These are phyloP conservation scores for Fermentozyma sake DNA, from an alignment of 1,139 yeast species.

Conservation along the genomic window DNA sequence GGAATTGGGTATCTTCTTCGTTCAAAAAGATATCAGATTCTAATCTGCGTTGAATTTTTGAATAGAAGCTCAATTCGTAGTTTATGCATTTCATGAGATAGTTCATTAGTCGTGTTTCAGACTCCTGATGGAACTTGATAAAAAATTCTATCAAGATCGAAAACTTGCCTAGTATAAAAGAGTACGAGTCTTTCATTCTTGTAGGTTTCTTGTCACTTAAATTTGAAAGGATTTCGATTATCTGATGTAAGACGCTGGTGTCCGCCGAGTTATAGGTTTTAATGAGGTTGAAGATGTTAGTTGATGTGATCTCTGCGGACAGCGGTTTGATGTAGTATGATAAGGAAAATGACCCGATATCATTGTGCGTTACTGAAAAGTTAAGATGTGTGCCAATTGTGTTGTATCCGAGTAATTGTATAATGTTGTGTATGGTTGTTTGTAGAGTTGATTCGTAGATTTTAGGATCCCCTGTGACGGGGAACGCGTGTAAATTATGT, in stretches of 20 bases:
- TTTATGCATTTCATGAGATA: conserved; percentile 18
- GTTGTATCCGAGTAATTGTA: conserved; percentile 15
- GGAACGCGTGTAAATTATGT: conserved; percentile 16
- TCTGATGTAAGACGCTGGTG: conserved; percentile 7
- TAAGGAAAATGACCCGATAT: too few species aligned
- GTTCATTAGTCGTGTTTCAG: conserved; percentile 16
- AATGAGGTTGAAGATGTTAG: too few species aligned
- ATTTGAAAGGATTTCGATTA: conserved; percentile 12
- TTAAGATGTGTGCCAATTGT: too few species aligned
- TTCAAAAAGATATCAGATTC: conserved; percentile 10
- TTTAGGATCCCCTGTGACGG: conserved; percentile 6
- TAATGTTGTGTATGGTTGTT: conserved; percentile 11
- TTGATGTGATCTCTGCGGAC: too few species aligned
- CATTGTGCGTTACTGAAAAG: too few species aligned
- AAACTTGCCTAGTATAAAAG: conserved; percentile 15
- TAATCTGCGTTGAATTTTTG: conserved; percentile 14
- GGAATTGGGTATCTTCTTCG: conserved; percentile 22
- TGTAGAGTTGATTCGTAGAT: conserved; percentile 16
- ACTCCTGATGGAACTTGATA: conserved; percentile 15
- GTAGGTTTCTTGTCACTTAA: conserved; percentile 15
- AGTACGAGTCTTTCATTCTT: conserved; percentile 18
- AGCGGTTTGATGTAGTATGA: too few species aligned
- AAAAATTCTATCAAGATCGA: conserved; percentile 19
- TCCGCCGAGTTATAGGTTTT: too few species aligned
- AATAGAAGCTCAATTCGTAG: conserved; percentile 18